Evolutionary conservation across 1,139 yeast species (phyloP).

Genomic region (Geotrichum restrictum): DNA sequence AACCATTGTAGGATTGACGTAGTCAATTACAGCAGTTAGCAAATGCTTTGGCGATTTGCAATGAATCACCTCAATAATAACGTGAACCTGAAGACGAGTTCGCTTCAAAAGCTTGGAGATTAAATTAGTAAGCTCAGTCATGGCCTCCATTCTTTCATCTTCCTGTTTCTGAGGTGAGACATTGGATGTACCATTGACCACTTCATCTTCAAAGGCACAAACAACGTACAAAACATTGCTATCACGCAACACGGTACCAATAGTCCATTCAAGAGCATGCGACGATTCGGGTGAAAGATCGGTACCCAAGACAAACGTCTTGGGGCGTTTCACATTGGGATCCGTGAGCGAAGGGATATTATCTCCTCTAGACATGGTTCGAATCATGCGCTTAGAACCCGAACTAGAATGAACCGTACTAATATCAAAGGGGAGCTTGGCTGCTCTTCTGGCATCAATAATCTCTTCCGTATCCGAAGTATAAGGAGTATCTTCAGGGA

Average conservation of each 20-base stretch:
- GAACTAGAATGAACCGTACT: constrained; percentile 58
- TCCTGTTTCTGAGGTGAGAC: constrained; percentile 42
- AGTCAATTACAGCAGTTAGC: constrained; percentile 76
- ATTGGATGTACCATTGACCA: constrained; percentile 27
- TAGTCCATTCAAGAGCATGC: constrained; percentile 84
- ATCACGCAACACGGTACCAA: constrained; percentile 81
- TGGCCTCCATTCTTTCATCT: constrained; percentile 50
- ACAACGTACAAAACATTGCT: constrained; percentile 79
- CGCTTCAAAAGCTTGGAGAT: constrained; percentile 57
- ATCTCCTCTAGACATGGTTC: constrained; percentile 69
- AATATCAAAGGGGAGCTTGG: constrained; percentile 54
- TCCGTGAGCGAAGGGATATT: constrained; percentile 50
- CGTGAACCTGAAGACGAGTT: constrained; percentile 73
- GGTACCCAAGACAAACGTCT: constrained; percentile 70
- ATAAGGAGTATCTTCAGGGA: constrained; percentile 49
- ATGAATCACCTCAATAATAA: constrained; percentile 70
- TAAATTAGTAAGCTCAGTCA: constrained; percentile 58
- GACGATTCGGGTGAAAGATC: constrained; percentile 82
- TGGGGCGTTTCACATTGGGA: constrained; percentile 51
- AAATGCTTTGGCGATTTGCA: constrained; percentile 87
- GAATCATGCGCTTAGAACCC: constrained; percentile 51
- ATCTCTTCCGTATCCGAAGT: constrained; percentile 70
- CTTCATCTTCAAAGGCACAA: constrained; percentile 71
- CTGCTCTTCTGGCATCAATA: constrained; percentile 62
- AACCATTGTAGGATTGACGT: constrained; percentile 76